Evolutionary conservation across 192 early-diverging fungal species (phyloP), one percentile per base, ranked within the genome.

Genomic region (Coemansia umbellata): DNA sequence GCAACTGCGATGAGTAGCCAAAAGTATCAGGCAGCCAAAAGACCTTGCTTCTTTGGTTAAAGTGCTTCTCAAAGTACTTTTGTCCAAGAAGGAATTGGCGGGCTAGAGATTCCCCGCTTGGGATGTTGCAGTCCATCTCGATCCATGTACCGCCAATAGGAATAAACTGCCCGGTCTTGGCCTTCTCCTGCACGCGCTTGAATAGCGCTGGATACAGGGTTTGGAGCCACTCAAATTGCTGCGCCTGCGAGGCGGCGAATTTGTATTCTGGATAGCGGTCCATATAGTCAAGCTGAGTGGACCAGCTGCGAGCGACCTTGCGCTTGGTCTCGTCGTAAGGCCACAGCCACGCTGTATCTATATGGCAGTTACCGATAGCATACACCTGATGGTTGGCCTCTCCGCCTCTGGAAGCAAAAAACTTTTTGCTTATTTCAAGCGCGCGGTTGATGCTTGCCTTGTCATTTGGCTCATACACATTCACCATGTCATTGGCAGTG

Each of bases 41-140:
- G 5, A 94, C 87, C 50, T 81, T 76, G 48, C 78, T 81, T 19
- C 81, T 78, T 27, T 76, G 59, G 19, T 83, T 84, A 77, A 92
- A 91, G 52, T 88, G 60, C 42, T 87, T 76, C 50, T 91, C 82
- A 63, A 91, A 94, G 74, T 83, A 97, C 7, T 89, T 79, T 63
- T 97, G 93, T 0, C 91, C 97, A 31, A 92, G 89, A 15, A 98
- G 66, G 76, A 99, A 95, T 66, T 99, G 97, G 13, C 97, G 82
- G 45, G 83, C 87, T 27, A 99, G 63, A 3, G 91, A 84, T 66
- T 99, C 97, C n/a, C 97, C 97, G 31, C 87, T 89, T 4, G 97
- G 97, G 33, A 99, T 74, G 78, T 99, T 98, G 73, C 89, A 90
- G 72, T 99, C 97, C 93, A 97, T 98, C 66, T 99, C 97, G 10